A percentile compares a stretch with the other conserved stretches of the same genome.
Conservation (phyloP, 805 yeast species). For the Candida sphagnicola region DNA sequence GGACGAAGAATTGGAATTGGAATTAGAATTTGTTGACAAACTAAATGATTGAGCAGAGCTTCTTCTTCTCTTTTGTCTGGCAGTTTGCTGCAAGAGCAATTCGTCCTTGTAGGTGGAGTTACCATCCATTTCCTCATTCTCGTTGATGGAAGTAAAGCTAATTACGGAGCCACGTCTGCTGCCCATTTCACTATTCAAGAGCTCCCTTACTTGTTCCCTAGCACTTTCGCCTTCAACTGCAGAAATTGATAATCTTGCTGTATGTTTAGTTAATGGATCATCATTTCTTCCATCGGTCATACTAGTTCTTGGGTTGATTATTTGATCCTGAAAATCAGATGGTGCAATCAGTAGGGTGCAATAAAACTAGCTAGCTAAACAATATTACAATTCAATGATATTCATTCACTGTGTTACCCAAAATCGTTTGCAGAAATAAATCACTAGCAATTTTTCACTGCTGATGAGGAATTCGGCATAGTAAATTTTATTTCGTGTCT, state of each 20-base stretch:
- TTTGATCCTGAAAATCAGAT: not conserved
- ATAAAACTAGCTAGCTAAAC: not conserved
- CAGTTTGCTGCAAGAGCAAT: not conserved
- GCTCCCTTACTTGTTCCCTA: slow-evolving; percentile 15
- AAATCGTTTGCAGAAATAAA: not conserved
- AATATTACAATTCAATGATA: not conserved
- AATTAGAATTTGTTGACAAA: slow-evolving; percentile 11
- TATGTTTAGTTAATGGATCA: slow-evolving; percentile 19
- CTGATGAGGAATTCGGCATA: not conserved
- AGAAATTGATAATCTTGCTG: slow-evolving; percentile 27
- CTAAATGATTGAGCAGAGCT: slow-evolving; percentile 29
- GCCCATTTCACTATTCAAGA: slow-evolving; percentile 1
- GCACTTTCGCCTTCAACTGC: slow-evolving; percentile 15
- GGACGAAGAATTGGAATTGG: slow-evolving; percentile 3
- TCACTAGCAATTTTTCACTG: not conserved
- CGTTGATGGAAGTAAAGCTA: slow-evolving; percentile 19
- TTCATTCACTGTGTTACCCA: not conserved
- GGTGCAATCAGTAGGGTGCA: not conserved
- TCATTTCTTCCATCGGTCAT: slow-evolving; percentile 7
- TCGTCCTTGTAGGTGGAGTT: not conserved
- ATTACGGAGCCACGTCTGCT: slow-evolving; percentile 20
- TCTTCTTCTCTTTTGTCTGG: slow-evolving; percentile 30
- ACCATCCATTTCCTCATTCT: slow-evolving; percentile 14
- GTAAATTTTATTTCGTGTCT: not conserved
- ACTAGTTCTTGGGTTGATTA: not conserved